These are phyloP conservation scores for Hanseniaspora gamundiae DNA, from an alignment of 1,139 yeast species.

Conservation along the genomic window DNA sequence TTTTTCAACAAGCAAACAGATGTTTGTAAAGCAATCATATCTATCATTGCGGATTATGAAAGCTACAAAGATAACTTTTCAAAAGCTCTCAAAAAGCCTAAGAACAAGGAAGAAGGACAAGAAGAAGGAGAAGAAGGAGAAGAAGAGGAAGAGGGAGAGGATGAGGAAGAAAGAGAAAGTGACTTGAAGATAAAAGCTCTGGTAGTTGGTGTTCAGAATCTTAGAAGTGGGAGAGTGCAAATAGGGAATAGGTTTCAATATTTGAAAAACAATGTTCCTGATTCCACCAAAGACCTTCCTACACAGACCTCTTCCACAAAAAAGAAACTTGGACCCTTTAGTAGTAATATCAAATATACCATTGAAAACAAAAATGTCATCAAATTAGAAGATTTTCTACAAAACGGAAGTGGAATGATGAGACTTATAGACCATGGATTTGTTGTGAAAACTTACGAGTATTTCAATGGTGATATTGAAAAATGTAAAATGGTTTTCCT, in stretches of 20 bases:
- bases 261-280: background rate
- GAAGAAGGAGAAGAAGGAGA: no score
- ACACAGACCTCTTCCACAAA: background rate
- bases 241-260: constrained; percentile 14
- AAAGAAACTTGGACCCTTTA: background rate
- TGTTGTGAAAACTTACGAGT: constrained; percentile 28
- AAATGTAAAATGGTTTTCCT: constrained; percentile 25
- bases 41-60: constrained; percentile 11
- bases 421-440: constrained; percentile 22
- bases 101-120: background rate
- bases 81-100: background rate
- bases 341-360: constrained; percentile 2
- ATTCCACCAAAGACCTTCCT: background rate
- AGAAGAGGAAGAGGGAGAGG: no score
- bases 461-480: constrained; percentile 31
- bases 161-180: no score
- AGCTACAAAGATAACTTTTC: background rate
- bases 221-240: constrained; percentile 14
- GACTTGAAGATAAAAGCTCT: no score
- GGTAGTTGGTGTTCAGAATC: no score
- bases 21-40: constrained; percentile 12
- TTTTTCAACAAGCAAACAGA: constrained; percentile 12
- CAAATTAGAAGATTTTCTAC: constrained; percentile 11
- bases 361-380: constrained; percentile 9
- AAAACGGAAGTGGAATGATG: constrained; percentile 10